Conservation (phyloP, 140 eudicot species). For the Stevia rebaudiana region DNA sequence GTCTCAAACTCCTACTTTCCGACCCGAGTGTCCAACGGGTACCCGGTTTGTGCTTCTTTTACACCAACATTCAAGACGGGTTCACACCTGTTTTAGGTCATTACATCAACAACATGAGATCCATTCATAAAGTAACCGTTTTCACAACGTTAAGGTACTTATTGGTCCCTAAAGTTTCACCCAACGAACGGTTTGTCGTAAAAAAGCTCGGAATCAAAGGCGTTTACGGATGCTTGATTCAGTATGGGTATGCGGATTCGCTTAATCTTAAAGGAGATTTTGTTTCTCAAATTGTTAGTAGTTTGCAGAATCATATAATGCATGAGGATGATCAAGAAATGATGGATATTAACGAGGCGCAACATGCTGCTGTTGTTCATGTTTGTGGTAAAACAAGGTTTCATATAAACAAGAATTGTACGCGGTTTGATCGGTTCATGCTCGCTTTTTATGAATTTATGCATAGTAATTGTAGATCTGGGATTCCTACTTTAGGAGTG, state of each 20-base stretch:
- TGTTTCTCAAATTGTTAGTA: slow-evolving; percentile 39
- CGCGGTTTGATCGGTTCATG: slow-evolving; percentile 53
- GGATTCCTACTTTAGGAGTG: slow-evolving; percentile 53
- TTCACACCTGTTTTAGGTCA: slow-evolving; percentile 63
- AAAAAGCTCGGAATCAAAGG: slow-evolving; percentile 46
- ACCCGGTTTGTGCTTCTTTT: slow-evolving; percentile 69
- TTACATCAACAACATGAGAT: slow-evolving; percentile 54
- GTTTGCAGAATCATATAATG: slow-evolving; percentile 37
- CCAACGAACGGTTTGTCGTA: slow-evolving; percentile 45
- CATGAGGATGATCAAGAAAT: slow-evolving; percentile 36
- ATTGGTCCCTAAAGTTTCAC: slow-evolving; percentile 56
- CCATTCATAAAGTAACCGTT: slow-evolving; percentile 49
- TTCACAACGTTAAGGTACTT: slow-evolving; percentile 51
- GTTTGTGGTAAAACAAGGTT: slow-evolving; percentile 58
- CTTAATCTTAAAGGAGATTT: slow-evolving; percentile 47
- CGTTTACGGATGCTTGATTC: slow-evolving; percentile 54
- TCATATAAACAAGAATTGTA: slow-evolving; percentile 41
- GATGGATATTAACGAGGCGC: slow-evolving; percentile 37
- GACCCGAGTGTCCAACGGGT: slow-evolving; percentile 49
- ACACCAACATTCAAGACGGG: slow-evolving; percentile 59
- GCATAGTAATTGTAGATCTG: slow-evolving; percentile 72
- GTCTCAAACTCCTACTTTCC: slow-evolving; percentile 34
- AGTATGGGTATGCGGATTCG: slow-evolving; percentile 59
- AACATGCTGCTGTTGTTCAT: slow-evolving; percentile 48
- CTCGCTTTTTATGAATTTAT: slow-evolving; percentile 52